A percentile compares a stretch with the other conserved stretches of the same genome.
These are phyloP conservation scores for Psilocybe subaeruginosa DNA, from an alignment of 768 basidiomycete species.

Conservation along the genomic window DNA sequence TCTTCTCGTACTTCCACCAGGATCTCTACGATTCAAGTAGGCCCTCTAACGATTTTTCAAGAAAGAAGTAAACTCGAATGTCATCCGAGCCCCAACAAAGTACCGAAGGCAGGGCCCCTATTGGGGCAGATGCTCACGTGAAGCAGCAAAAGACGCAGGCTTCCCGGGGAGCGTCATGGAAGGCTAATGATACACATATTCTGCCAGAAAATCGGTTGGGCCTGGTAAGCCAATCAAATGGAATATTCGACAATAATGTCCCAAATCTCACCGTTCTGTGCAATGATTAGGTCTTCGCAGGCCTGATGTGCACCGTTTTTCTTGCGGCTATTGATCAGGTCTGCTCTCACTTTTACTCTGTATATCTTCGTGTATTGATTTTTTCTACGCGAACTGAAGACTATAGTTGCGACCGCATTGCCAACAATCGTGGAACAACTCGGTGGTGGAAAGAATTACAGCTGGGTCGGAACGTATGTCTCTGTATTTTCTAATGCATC, in stretches of 20 bases:
- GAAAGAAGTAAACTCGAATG: no score
- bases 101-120: no score
- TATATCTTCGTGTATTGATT: neutral
- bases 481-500: slow-evolving; percentile 6
- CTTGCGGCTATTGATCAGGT: slow-evolving; percentile 68
- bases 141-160: no score
- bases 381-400: slow-evolving; percentile 35
- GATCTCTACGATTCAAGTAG: no score
- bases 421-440: slow-evolving; percentile 73
- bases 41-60: no score
- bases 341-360: neutral
- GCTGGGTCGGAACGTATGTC: slow-evolving; percentile 73
- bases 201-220: slow-evolving; percentile 56
- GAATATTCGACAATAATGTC: no score
- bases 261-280: neutral
- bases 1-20: no score
- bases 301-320: slow-evolving; percentile 47
- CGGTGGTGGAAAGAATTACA: slow-evolving; percentile 64
- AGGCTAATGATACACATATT: slow-evolving; percentile 51
- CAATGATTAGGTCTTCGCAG: slow-evolving; percentile 43
- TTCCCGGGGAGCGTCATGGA: slow-evolving; percentile 52
- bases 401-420: slow-evolving; percentile 74
- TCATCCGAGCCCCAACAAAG: no score
- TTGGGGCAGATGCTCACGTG: no score
- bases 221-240: slow-evolving; percentile 37